These are phyloP conservation scores for Coniochaeta sp. DNA, from an alignment of 2,329 filamentous ascomycete species.

Conservation along the genomic window DNA sequence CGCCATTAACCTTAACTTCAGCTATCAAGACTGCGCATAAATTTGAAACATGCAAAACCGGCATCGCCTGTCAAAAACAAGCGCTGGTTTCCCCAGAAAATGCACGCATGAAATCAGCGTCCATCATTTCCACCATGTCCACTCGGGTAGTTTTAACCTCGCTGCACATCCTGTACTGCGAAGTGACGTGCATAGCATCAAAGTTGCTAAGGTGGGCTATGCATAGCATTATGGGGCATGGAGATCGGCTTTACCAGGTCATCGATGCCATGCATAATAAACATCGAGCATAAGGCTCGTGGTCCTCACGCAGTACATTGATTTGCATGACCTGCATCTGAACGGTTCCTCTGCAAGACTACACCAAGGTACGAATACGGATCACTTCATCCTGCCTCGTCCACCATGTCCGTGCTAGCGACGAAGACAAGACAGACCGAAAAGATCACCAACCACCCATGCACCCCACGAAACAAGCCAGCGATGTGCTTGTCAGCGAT, in stretches of 20 bases:
- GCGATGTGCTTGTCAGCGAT: background rate
- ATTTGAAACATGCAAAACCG: background rate
- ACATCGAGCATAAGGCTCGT: background rate
- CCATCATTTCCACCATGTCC: background rate
- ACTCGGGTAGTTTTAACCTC: background rate
- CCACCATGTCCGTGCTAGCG: background rate
- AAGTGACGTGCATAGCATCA: background rate
- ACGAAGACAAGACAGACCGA: background rate
- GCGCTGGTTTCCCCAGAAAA: background rate
- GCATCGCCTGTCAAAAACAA: background rate
- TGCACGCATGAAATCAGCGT: background rate
- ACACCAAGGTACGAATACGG: background rate
- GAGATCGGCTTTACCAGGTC: background rate
- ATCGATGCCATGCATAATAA: background rate
- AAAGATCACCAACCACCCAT: background rate
- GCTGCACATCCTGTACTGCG: background rate
- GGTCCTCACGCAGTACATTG: no score
- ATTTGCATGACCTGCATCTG: background rate
- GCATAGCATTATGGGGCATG: background rate
- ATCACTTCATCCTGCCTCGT: background rate
- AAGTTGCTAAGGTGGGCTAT: background rate
- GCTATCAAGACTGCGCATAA: background rate
- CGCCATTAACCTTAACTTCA: background rate
- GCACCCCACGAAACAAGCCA: background rate
- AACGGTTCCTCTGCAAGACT: background rate